phyloP scores from a whole-genome alignment of 1,284 basidiomycete species.

The Sporisorium graminicola region DNA sequence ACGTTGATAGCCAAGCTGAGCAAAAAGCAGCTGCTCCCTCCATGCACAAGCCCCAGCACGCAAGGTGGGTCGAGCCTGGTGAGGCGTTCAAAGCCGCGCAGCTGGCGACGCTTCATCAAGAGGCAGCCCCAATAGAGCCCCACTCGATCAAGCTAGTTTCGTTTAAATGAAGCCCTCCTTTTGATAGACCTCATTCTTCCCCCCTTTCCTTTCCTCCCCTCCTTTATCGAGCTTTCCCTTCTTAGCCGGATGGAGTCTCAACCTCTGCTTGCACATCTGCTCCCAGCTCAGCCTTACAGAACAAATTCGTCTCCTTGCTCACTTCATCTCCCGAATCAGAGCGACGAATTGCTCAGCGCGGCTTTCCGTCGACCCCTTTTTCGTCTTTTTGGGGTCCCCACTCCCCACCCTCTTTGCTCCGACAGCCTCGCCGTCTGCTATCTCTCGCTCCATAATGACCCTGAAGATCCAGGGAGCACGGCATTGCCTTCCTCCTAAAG shows the following conservation, averaged over 20 bases:
- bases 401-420: constrained; percentile 1
- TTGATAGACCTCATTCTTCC: constrained; percentile 9
- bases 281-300: constrained; percentile 7
- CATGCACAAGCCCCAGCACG: background rate
- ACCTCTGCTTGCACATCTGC: constrained; percentile 15
- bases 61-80: constrained; percentile 21
- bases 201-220: background rate
- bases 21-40: background rate
- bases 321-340: constrained; percentile 17
- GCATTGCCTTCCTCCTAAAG: constrained; percentile 49
- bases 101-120: constrained; percentile 10
- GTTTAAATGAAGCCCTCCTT: constrained; percentile 31
- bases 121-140: constrained; percentile 15
- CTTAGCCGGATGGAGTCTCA: constrained; percentile 27
- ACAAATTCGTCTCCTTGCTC: constrained; percentile 2
- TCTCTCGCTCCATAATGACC: constrained; percentile 24
- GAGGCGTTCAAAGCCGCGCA: constrained; percentile 12
- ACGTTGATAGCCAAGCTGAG: constrained; percentile 11
- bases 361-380: constrained; percentile 10
- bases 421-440: constrained; percentile 12
- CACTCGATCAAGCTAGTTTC: constrained; percentile 21
- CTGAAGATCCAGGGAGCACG: constrained; percentile 31
- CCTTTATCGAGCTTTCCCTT: constrained; percentile 10
- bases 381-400: constrained; percentile 13
- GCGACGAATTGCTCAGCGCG: constrained; percentile 9